Conservation (phyloP, 352 stramenopile genomes). For the Globisporangium solare region DNA sequence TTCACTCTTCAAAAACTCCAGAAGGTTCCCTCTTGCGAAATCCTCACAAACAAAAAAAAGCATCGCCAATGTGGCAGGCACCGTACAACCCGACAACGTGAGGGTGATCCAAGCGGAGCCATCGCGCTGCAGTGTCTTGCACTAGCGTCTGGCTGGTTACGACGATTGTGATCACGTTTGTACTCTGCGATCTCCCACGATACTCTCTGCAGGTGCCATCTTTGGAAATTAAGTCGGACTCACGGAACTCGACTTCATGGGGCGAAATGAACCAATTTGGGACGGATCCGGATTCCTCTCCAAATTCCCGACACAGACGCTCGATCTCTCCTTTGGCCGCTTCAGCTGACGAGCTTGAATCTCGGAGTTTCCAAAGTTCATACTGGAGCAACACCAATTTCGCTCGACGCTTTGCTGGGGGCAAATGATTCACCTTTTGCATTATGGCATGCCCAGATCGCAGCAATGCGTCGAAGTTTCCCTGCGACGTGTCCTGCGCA, state of each 20-base stretch:
- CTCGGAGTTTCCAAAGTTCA: neutral
- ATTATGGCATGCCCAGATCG: too few species aligned
- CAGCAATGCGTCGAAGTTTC: too few species aligned
- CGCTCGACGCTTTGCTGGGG: too few species aligned
- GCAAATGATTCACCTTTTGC: too few species aligned
- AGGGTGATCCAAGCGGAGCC: neutral
- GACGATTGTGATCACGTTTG: neutral
- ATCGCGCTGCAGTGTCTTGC: neutral
- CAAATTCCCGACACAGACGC: too few species aligned
- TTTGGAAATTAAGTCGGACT: neutral
- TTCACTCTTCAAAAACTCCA: slow-evolving; percentile 1
- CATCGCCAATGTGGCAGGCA: neutral
- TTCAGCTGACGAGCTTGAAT: too few species aligned
- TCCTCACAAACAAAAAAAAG: neutral
- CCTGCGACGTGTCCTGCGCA: too few species aligned
- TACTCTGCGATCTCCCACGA: neutral
- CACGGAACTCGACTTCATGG: neutral
- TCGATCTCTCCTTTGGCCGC: too few species aligned
- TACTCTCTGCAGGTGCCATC: neutral
- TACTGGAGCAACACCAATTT: neutral
- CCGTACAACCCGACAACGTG: slow-evolving; percentile 2
- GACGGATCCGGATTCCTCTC: neutral
- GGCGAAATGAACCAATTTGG: slow-evolving; percentile 4
- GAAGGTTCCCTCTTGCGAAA: neutral
- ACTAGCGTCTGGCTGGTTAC: too few species aligned